A percentile compares a stretch with the other conserved stretches of the same genome.
Evolutionary conservation across 352 stramenopile species (phyloP).

Genomic region (Phytophthora melonis): DNA sequence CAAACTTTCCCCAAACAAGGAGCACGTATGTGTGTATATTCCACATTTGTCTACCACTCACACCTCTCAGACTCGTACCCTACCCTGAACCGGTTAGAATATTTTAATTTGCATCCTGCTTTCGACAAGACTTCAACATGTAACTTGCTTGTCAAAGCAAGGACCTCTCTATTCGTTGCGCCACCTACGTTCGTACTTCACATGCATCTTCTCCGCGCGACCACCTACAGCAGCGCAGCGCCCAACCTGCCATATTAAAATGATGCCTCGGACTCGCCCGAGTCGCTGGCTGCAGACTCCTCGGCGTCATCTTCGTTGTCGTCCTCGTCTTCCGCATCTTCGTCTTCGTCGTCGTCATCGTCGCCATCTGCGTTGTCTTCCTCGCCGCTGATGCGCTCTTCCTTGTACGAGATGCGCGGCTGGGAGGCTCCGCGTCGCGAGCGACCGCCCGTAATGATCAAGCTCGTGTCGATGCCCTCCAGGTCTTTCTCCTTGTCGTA

Average conservation of each 20-base stretch:
- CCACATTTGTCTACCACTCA: no score
- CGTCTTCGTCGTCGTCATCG: constrained; percentile 8
- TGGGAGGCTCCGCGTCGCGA: constrained; percentile 37
- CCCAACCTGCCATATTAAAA: constrained; percentile 30
- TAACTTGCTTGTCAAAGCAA: background rate
- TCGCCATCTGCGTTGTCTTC: constrained; percentile 37
- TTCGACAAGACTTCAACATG: background rate
- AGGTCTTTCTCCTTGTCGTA: constrained; percentile 73
- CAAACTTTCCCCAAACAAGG: no score
- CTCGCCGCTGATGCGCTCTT: constrained; percentile 50
- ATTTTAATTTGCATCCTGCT: background rate
- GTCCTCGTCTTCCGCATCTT: constrained; percentile 30
- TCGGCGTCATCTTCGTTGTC: constrained; percentile 10
- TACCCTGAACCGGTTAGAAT: background rate
- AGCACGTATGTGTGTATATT: no score
- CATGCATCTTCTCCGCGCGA: constrained; percentile 6
- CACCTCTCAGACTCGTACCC: background rate
- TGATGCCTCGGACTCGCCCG: constrained; percentile 50
- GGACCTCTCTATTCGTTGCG: constrained; percentile 1
- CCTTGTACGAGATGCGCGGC: constrained; percentile 42
- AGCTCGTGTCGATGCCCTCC: constrained; percentile 83
- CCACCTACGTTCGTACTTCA: constrained; percentile 8
- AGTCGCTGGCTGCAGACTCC: constrained; percentile 32
- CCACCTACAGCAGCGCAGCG: background rate
- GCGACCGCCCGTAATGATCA: constrained; percentile 68